Percentiles rank a stretch among this genome's conserved stretches.
These are phyloP conservation scores for Malassezia psittaci DNA, from an alignment of 1,284 basidiomycete species.

Conservation along the genomic window DNA sequence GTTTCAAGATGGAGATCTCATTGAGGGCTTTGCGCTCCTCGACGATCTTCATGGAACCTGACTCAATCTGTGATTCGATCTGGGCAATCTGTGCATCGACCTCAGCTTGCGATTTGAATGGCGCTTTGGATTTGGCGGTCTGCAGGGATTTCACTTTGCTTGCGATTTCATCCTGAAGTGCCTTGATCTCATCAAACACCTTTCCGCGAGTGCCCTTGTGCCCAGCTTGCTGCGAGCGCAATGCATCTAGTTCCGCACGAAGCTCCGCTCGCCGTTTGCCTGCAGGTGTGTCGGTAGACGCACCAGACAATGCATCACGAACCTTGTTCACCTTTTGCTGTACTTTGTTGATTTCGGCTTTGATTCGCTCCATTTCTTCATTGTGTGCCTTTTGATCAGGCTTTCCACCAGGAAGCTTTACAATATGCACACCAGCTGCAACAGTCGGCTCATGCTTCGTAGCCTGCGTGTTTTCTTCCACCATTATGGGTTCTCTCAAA, in stretches of 20 bases:
- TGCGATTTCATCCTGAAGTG: conserved; percentile 66
- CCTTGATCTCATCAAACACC: conserved; percentile 70
- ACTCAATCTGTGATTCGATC: conserved; percentile 77
- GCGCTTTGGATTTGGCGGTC: conserved; percentile 65
- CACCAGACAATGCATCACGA: conserved; percentile 55
- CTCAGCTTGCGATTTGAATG: conserved; percentile 78
- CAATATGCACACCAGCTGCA: conserved; percentile 27
- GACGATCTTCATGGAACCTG: conserved; percentile 79
- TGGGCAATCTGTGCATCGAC: conserved; percentile 66
- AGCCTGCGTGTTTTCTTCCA: background rate
- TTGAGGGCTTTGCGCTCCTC: conserved; percentile 89
- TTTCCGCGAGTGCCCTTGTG: conserved; percentile 67
- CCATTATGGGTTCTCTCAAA: background rate
- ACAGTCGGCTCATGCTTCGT: background rate
- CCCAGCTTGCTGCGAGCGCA: conserved; percentile 70
- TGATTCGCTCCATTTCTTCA: conserved; percentile 38
- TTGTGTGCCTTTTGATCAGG: conserved; percentile 39
- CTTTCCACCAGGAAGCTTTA: conserved; percentile 40
- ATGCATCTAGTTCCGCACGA: conserved; percentile 67
- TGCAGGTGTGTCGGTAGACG: conserved; percentile 49
- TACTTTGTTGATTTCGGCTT: conserved; percentile 33
- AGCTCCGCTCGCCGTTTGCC: conserved; percentile 67
- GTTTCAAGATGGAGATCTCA: conserved; percentile 64
- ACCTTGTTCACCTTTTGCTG: conserved; percentile 53
- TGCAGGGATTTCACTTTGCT: conserved; percentile 90